Conservation (phyloP, 2,329 filamentous ascomycete genomes). For the Colletotrichum tropicicola region DNA sequence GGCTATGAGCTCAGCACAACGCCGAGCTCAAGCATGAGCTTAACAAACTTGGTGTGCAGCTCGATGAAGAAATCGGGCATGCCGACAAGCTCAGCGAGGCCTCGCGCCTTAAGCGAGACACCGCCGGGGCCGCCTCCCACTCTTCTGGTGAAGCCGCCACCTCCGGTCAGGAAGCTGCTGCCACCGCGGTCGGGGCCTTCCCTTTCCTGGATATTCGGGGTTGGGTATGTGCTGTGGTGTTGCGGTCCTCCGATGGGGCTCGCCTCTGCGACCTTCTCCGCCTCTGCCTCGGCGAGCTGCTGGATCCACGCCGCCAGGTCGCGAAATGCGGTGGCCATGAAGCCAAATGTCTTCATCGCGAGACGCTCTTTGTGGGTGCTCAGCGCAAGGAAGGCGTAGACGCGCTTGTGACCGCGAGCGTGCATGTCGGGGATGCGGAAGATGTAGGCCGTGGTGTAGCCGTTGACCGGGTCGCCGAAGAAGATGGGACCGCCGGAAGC, state of each 20-base stretch:
- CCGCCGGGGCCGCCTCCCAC: constrained; percentile 66
- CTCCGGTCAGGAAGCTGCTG: constrained; percentile 66
- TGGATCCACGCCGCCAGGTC: constrained; percentile 74
- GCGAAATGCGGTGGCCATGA: constrained; percentile 69
- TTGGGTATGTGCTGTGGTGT: constrained; percentile 42
- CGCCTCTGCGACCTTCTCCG: constrained; percentile 61
- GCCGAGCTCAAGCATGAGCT: constrained; percentile 67
- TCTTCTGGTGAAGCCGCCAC: constrained; percentile 64
- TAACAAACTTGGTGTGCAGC: constrained; percentile 71
- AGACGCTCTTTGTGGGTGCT: constrained; percentile 72
- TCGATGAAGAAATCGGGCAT: constrained; percentile 75
- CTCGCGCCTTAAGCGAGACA: constrained; percentile 65
- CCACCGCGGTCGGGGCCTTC: constrained; percentile 46
- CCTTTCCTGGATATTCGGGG: not conserved
- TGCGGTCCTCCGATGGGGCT: constrained; percentile 51
- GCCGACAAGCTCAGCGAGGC: constrained; percentile 72
- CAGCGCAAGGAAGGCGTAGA: constrained; percentile 73
- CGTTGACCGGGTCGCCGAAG: constrained; percentile 71
- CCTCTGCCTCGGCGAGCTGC: constrained; percentile 69
- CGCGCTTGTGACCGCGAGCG: constrained; percentile 73
- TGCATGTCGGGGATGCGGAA: constrained; percentile 75
- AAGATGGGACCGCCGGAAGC: constrained; percentile 73
- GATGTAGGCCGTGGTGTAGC: constrained; percentile 76
- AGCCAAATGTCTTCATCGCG: constrained; percentile 73
- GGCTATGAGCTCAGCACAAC: constrained; percentile 59